Evolutionary conservation across 352 stramenopile genomes (phyloP), one percentile per base, ranked within the genome.

Genomic region (Blastocystis sp.): DNA sequence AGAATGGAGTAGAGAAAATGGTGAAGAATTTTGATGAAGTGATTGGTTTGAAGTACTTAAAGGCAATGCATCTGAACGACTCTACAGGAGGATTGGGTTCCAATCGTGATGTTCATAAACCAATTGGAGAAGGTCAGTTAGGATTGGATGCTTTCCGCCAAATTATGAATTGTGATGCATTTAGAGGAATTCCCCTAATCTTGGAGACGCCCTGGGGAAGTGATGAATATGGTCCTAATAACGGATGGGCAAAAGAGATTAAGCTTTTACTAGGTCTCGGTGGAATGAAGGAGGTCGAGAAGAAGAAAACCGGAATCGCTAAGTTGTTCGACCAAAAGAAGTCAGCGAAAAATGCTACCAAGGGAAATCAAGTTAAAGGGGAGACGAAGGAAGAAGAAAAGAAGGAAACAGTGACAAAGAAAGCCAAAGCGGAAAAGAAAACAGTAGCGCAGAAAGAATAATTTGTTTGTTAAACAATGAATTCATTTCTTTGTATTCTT

Each of bases 401-500:
- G 69, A 51, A 84, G 73, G 22, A 58, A 37, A 53, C 44, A 35
- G 6, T 4, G 9, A 13, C n/a, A 53, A 53, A 54, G 59, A 60
- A 66, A 76, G 51, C 22, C 2, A 58, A 69, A 66, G 19, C 1
- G 53, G 51, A 56, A 51, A 82, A 66, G 40, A 33, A 40, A 77
- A 89, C 44, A 66, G 64, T 51, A 66, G n/a, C n/a, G n/a, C n/a
- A n/a, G n/a, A n/a, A 3, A 75, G 68, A 37, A 73, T 87, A 42
- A 66, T 89, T 1, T 66, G 35, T 84, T 42, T 79, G 48, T 92
- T 92, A 22, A 89, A 76, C 2, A 90, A 66, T 35, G 90, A 90
- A 56, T 91, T 69, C 7, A 79, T 33, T 76, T 75, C 59, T 89
- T 89, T 37, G 44, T 44, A 35, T 88, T 90, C 35, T 89, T 90